Evolutionary conservation across 768 basidiomycete genomes (phyloP).

Genomic region (Xerocomus brunneocitrinus): DNA sequence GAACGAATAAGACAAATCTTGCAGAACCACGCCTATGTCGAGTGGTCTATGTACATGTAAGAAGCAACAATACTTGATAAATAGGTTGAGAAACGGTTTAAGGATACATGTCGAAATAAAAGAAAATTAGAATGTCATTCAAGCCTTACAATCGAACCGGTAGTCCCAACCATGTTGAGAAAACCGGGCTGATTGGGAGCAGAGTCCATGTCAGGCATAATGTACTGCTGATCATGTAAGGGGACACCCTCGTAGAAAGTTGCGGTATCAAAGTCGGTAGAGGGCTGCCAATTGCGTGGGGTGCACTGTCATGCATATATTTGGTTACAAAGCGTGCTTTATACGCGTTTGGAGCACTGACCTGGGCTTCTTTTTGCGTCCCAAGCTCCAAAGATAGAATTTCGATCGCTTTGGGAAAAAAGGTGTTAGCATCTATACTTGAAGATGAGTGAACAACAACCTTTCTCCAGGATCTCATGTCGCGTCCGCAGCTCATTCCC

Average conservation of each 20-base stretch:
- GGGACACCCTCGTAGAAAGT: not conserved
- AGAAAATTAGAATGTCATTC: too few relatives aligned
- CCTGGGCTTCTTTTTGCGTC: not conserved
- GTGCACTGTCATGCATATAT: not conserved
- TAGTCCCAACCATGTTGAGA: too few relatives aligned
- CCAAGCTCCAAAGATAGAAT: not conserved
- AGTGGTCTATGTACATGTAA: too few relatives aligned
- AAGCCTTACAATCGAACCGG: not conserved
- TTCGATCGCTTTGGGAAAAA: slow-evolving; percentile 3
- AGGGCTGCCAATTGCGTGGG: not conserved
- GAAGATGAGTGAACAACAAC: not conserved
- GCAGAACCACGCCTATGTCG: not conserved
- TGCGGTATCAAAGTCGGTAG: not conserved
- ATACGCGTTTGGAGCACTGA: not conserved
- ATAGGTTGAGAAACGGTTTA: too few relatives aligned
- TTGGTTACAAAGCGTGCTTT: not conserved
- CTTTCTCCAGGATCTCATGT: slow-evolving; percentile 17
- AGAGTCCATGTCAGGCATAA: too few relatives aligned
- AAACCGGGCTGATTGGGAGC: not conserved
- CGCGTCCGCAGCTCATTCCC: slow-evolving; percentile 12
- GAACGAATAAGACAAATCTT: not conserved
- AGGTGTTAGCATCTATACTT: not conserved
- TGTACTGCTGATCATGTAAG: not conserved
- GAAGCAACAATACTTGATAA: too few relatives aligned
- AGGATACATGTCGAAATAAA: not conserved